Evolutionary conservation across 768 basidiomycete species (phyloP).

Genomic region (Rhodotorula kratochvilovae): DNA sequence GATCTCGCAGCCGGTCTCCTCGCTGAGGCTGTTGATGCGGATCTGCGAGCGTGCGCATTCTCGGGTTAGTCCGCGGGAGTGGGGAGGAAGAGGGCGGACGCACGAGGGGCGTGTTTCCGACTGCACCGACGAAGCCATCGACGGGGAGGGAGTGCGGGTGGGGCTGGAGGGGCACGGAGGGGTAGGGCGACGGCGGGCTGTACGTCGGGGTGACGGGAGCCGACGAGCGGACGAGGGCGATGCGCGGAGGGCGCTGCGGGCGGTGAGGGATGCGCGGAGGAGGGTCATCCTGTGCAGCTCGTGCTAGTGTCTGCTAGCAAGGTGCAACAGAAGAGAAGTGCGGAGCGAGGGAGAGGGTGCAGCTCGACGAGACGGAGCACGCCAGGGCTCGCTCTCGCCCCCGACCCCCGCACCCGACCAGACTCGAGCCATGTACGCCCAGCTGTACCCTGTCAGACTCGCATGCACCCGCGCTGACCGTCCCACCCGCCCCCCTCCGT

Average conservation of each 20-base stretch:
- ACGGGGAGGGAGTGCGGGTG: constrained; percentile 41
- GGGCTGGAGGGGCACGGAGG: constrained; percentile 18
- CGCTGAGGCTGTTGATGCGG: constrained; percentile 71
- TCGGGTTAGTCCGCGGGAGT: constrained; percentile 8
- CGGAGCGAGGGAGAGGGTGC: not conserved
- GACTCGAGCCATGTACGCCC: no score
- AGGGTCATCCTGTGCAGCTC: not conserved
- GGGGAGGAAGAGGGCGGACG: constrained; percentile 44
- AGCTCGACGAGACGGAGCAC: not conserved
- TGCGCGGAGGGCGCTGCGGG: not conserved
- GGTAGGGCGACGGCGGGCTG: constrained; percentile 2
- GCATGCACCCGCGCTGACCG: no score
- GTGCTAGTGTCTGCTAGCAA: not conserved
- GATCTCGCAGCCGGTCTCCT: constrained; percentile 74
- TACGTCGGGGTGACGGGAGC: not conserved
- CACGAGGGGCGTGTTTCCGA: constrained; percentile 91
- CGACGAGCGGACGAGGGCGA: not conserved
- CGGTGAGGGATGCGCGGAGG: constrained; percentile 3
- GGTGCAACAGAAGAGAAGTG: no score
- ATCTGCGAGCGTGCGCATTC: constrained; percentile 63
- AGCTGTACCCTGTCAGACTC: no score
- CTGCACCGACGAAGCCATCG: constrained; percentile 75
- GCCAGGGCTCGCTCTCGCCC: no score
- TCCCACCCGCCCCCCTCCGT: not conserved
- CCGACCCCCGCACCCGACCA: no score